Evolutionary conservation across 1,139 yeast genomes (phyloP).

Genomic region (Pneumocystis sp.): DNA sequence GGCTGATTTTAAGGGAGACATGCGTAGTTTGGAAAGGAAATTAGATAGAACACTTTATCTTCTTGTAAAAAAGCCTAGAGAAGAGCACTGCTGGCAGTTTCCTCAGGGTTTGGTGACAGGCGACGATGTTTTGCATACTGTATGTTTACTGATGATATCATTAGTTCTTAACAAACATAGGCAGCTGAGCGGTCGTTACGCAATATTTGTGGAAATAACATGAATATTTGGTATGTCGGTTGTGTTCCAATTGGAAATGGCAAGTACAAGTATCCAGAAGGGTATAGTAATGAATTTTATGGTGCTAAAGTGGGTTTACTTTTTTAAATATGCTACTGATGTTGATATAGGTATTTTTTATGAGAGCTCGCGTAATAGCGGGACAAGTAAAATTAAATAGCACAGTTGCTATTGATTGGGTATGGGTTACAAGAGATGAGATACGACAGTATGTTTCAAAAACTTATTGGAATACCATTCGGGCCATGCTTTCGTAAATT

Average conservation of each 20-base stretch:
- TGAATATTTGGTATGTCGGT: slow-evolving; percentile 83
- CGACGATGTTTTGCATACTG: slow-evolving; percentile 34
- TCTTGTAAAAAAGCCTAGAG: slow-evolving; percentile 36
- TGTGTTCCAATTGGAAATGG: slow-evolving; percentile 53
- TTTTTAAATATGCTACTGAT: neutral
- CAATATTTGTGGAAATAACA: slow-evolving; percentile 53
- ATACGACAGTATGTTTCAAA: slow-evolving; percentile 39
- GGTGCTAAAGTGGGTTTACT: slow-evolving; percentile 2
- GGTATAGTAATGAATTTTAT: slow-evolving; percentile 1
- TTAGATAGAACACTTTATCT: slow-evolving; percentile 70
- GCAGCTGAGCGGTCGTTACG: slow-evolving; percentile 63
- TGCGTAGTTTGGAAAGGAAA: slow-evolving; percentile 58
- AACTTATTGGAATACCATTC: slow-evolving; percentile 27
- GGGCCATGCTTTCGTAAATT: slow-evolving; percentile 1
- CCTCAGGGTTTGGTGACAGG: slow-evolving; percentile 43
- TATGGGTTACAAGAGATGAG: slow-evolving; percentile 82
- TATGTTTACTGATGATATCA: slow-evolving; percentile 16
- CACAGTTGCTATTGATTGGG: slow-evolving; percentile 33
- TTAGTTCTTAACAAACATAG: neutral
- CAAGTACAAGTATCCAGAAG: neutral
- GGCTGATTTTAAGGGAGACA: slow-evolving; percentile 54
- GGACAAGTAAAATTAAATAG: slow-evolving; percentile 47
- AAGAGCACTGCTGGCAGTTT: slow-evolving; percentile 42
- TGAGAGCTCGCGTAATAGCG: slow-evolving; percentile 82
- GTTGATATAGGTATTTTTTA: slow-evolving; percentile 41